Evolutionary conservation across 83 land plant species (phyloP), one percentile per base, ranked within the genome.

Genomic region (Picea engelmannii): DNA sequence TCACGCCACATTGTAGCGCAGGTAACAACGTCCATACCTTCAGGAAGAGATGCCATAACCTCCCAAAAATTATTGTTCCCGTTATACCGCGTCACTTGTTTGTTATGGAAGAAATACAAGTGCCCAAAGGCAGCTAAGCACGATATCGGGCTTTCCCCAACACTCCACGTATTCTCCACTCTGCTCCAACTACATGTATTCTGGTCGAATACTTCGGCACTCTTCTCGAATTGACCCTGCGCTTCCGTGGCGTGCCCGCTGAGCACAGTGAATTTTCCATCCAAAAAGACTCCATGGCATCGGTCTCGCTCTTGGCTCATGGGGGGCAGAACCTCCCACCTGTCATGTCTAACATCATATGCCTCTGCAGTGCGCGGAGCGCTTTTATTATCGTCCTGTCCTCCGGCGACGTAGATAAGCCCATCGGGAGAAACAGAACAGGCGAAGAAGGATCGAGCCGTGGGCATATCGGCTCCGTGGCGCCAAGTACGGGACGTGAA

Each of bases 401-500:
- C 92, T n/a, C 92, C 96, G 1, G 96, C 94, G 8, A 92, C 90
- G 18, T 82, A 79, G 20, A 94, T 81, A 31, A 31, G 35, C 35
- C 35, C 35, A 1, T 31, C 35, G 2, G 35, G 2, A 31, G 35
- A 31, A 31, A 31, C 35, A 31, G 35, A 31, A 1, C 35, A 31
- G 35, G 35, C 35, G 2, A 31, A 31, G 35, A 31, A 83, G 61
- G 81, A 73, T 11, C 92, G 80, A 4, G 8, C 4, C 11, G 76
- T 71, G 24, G 76, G 76, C 76, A 71, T 71, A 24, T 44, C 15
- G 24, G 55, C 55, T 6, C 76, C 21, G 0, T 4, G 24, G 9
- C 23, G 21, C 76, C 76, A 71, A 2, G 10, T 8, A 12, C 55
- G 13, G 1, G 76, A 71, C 4, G 21, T 42, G 35, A 31, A 31